Percentiles rank a stretch among this genome's conserved stretches.
phyloP scores from a whole-genome alignment of 2,329 filamentous ascomycete genomes.

The Fusarium virguliforme region DNA sequence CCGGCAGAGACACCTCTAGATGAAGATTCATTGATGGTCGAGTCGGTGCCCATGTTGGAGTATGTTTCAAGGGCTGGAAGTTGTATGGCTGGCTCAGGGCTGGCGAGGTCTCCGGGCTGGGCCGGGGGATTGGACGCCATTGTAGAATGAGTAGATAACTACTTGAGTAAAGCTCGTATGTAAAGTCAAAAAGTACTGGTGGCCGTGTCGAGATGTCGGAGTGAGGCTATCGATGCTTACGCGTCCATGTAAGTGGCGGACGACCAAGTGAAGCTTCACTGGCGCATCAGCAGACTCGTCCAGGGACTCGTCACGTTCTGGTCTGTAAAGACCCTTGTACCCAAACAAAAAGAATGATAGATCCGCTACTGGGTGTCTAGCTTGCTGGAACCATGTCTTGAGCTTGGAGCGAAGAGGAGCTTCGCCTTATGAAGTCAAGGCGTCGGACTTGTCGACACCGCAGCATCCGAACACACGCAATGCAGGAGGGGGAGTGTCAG shows the following conservation, averaged over 20 bases:
- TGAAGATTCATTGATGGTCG: conserved; percentile 12
- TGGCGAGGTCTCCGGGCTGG: not conserved
- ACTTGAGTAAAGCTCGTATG: not conserved
- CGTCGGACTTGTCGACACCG: conserved; percentile 7
- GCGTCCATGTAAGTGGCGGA: not conserved
- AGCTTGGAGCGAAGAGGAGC: conserved; percentile 3
- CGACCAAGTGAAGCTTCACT: conserved; percentile 15
- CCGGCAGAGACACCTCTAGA: conserved; percentile 6
- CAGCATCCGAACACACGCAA: not conserved
- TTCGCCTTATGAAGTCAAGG: conserved; percentile 32
- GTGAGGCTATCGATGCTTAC: conserved; percentile 6
- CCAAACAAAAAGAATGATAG: not conserved
- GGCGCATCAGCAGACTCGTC: not conserved
- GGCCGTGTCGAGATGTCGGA: not conserved
- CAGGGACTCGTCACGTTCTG: not conserved
- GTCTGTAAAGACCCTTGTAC: conserved; percentile 1
- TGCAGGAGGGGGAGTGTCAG: conserved; percentile 19
- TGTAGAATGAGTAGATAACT: not conserved
- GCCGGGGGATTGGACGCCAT: conserved; percentile 26
- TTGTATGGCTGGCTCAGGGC: not conserved
- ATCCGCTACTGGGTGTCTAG: not conserved
- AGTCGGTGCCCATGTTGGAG: conserved; percentile 15
- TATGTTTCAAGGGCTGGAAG: not conserved
- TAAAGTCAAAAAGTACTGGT: not conserved
- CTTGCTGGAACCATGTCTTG: not conserved